Conservation (phyloP, 352 stramenopile species). For the Globisporangium acanthophoron region DNA sequence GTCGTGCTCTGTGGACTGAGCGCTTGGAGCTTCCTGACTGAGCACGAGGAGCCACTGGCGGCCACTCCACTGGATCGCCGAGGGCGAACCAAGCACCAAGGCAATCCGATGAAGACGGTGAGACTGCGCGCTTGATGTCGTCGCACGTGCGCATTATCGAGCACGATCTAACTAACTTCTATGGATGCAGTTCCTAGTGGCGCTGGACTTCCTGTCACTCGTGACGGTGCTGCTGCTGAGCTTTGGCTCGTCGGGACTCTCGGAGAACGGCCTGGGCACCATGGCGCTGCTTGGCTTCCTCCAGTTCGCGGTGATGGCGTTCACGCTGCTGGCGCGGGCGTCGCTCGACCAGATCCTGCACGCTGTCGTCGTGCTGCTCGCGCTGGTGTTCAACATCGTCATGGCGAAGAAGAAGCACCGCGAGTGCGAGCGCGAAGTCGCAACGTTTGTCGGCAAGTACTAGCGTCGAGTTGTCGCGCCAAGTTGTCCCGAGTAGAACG, state of each 20-base stretch:
- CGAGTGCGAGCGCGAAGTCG: slow-evolving; percentile 24
- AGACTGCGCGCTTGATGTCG: not conserved
- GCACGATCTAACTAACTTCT: not conserved
- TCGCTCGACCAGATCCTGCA: slow-evolving; percentile 30
- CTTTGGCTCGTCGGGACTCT: slow-evolving; percentile 20
- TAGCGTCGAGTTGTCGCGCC: not conserved
- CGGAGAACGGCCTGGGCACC: slow-evolving; percentile 33
- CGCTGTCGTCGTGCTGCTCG: slow-evolving; percentile 25
- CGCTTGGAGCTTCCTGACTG: slow-evolving; percentile 19
- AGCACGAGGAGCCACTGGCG: not conserved
- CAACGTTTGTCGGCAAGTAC: slow-evolving; percentile 21
- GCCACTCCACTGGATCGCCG: not conserved
- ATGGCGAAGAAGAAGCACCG: slow-evolving; percentile 20
- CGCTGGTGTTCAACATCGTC: slow-evolving; percentile 22
- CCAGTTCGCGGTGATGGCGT: slow-evolving; percentile 33
- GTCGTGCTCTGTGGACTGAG: slow-evolving; percentile 33
- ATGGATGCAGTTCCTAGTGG: slow-evolving; percentile 34
- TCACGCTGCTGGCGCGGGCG: slow-evolving; percentile 25
- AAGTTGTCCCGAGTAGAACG: no score
- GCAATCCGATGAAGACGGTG: not conserved
- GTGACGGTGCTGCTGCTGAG: slow-evolving; percentile 38
- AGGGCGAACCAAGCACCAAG: not conserved
- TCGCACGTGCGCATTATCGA: not conserved
- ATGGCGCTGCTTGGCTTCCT: slow-evolving; percentile 31
- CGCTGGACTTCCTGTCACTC: slow-evolving; percentile 35